phyloP scores from a whole-genome alignment of 176 grass and related monocot genomes.

The Ananas comosus region DNA sequence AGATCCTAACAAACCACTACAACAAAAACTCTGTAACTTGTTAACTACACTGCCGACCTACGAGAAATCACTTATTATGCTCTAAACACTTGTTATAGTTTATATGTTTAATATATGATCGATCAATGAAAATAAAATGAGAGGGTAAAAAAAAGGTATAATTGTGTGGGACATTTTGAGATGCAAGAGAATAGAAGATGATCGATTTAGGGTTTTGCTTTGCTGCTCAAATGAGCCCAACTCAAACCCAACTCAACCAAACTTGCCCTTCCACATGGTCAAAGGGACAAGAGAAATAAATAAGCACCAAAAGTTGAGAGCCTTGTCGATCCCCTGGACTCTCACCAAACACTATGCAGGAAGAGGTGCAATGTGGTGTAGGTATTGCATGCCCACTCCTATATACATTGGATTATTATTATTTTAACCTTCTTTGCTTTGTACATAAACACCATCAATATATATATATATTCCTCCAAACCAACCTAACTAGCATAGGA shows the following conservation, averaged over 20 bases:
- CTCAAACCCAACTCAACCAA: background rate
- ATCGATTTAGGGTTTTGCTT: too few relatives aligned
- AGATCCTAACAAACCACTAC: too few relatives aligned
- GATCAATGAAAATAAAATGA: too few relatives aligned
- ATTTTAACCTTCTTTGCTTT: background rate
- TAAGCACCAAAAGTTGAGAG: background rate
- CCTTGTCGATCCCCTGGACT: background rate
- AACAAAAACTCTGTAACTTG: too few relatives aligned
- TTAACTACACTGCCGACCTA: too few relatives aligned
- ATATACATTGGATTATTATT: background rate
- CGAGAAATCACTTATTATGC: too few relatives aligned
- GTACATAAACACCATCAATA: background rate
- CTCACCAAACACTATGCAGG: background rate
- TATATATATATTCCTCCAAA: background rate
- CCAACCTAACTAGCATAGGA: slow-evolving; percentile 1
- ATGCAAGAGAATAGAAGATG: too few relatives aligned
- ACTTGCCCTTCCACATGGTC: background rate
- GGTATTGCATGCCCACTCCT: background rate
- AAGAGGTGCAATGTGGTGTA: background rate
- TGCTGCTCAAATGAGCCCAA: background rate
- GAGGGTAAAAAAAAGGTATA: too few relatives aligned
- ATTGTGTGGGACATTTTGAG: too few relatives aligned
- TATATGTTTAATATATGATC: too few relatives aligned
- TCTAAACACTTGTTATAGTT: too few relatives aligned
- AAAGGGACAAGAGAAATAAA: slow-evolving; percentile 1